Conservation (phyloP, 2,329 filamentous ascomycete species). For the Tetracladium maxilliforme region DNA sequence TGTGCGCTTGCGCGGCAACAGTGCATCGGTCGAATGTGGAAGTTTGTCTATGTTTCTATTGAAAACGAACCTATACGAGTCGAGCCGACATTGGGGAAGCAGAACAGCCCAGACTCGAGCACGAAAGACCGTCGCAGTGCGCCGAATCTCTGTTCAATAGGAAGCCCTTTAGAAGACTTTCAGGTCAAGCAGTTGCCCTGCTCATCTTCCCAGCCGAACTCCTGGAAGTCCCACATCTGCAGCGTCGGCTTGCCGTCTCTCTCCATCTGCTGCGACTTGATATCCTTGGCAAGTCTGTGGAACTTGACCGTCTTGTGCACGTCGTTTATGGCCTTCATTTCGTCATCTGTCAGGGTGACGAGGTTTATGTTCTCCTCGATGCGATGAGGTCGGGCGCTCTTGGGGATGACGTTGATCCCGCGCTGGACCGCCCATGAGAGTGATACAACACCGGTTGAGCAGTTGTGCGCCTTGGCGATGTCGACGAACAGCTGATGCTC, state of each 20-base stretch:
- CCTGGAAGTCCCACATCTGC: slow-evolving; percentile 9
- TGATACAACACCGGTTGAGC: slow-evolving; percentile 40
- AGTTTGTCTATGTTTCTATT: too few relatives aligned
- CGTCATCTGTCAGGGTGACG: slow-evolving; percentile 11
- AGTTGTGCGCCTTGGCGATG: slow-evolving; percentile 37
- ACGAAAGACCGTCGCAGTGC: too few relatives aligned
- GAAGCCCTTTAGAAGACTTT: neutral
- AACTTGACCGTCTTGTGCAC: slow-evolving; percentile 10
- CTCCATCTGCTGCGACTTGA: slow-evolving; percentile 5
- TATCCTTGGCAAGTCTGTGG: slow-evolving; percentile 8
- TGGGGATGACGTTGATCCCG: slow-evolving; percentile 47
- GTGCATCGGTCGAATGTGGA: too few relatives aligned
- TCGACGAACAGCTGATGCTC: slow-evolving; percentile 38
- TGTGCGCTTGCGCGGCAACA: too few relatives aligned
- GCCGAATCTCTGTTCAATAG: neutral
- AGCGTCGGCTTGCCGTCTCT: slow-evolving; percentile 10
- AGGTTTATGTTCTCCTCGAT: slow-evolving; percentile 47
- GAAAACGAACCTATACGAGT: too few relatives aligned
- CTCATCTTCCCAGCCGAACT: slow-evolving; percentile 14
- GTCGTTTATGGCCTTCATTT: slow-evolving; percentile 11
- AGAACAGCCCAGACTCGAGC: too few relatives aligned
- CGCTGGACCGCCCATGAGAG: slow-evolving; percentile 42
- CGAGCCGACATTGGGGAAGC: too few relatives aligned
- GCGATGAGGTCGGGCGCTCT: slow-evolving; percentile 42
- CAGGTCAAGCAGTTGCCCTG: slow-evolving; percentile 11